Evolutionary conservation across 2,329 filamentous ascomycete species (phyloP).

Genomic region (Rhexocercosporidium sp.): DNA sequence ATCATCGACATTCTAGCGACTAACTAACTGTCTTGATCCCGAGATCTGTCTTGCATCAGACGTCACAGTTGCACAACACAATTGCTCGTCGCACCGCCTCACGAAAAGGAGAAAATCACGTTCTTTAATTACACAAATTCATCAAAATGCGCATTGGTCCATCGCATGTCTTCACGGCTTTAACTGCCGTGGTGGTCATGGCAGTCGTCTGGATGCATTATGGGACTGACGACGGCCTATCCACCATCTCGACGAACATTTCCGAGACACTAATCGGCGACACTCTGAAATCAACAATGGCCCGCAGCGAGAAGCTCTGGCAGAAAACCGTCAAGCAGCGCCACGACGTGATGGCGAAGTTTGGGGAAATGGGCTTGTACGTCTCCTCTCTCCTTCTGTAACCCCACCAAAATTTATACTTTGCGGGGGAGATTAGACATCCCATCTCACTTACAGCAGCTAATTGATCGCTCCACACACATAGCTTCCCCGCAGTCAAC

Average conservation of each 20-base stretch:
- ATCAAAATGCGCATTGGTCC: slow-evolving; percentile 12
- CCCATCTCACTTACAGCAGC: background rate
- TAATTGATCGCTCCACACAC: background rate
- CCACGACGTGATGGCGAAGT: slow-evolving; percentile 36
- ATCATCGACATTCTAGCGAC: background rate
- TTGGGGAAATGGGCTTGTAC: slow-evolving; percentile 38
- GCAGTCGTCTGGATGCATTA: slow-evolving; percentile 23
- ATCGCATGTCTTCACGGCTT: slow-evolving; percentile 21
- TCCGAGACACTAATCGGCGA: slow-evolving; percentile 17
- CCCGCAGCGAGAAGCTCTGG: slow-evolving; percentile 38
- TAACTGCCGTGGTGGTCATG: slow-evolving; percentile 19
- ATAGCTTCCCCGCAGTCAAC: slow-evolving; percentile 35
- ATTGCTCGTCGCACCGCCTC: background rate
- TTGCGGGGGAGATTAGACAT: background rate
- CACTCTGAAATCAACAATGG: slow-evolving; percentile 27
- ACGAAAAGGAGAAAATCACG: background rate
- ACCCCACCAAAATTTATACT: background rate
- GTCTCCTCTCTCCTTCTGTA: slow-evolving; percentile 25
- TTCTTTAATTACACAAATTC: background rate
- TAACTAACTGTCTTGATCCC: no score
- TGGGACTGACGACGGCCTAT: slow-evolving; percentile 11
- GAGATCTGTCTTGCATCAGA: background rate
- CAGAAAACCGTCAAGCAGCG: slow-evolving; percentile 40
- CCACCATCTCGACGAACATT: slow-evolving; percentile 12
- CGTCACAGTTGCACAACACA: background rate